phyloP scores from a whole-genome alignment of 2,329 filamentous ascomycete genomes.

The Ophiocordyceps camponoti-rufipedis region DNA sequence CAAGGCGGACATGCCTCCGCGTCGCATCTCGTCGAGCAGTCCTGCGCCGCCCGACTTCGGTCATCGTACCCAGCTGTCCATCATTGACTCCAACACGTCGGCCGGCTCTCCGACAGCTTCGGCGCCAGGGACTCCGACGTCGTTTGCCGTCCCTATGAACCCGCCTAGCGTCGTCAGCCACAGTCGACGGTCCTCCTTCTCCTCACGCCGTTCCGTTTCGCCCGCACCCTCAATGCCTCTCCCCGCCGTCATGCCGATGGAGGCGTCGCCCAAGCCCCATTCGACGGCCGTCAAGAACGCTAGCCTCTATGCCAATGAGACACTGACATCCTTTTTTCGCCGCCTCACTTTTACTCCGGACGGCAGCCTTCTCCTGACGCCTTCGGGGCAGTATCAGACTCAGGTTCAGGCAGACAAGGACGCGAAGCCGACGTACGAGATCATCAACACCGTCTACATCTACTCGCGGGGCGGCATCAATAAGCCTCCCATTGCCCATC shows the following conservation, averaged over 20 bases:
- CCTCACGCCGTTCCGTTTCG: constrained; percentile 70
- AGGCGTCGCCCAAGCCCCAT: constrained; percentile 67
- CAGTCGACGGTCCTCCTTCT: constrained; percentile 89
- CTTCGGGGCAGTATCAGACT: constrained; percentile 86
- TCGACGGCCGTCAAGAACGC: constrained; percentile 55
- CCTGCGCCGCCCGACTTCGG: constrained; percentile 75
- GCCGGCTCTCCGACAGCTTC: constrained; percentile 76
- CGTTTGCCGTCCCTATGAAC: constrained; percentile 84
- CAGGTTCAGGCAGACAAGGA: constrained; percentile 49
- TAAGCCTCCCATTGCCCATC: constrained; percentile 84
- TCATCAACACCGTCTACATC: constrained; percentile 95
- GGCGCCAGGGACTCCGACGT: constrained; percentile 83
- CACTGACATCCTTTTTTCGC: constrained; percentile 90
- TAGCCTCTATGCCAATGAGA: constrained; percentile 90
- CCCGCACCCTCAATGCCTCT: constrained; percentile 86
- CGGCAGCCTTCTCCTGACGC: constrained; percentile 82
- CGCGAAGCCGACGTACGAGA: constrained; percentile 59
- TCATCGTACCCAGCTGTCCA: constrained; percentile 44
- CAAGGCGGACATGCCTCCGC: constrained; percentile 78
- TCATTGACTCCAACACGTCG: constrained; percentile 29
- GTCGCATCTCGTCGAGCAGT: constrained; percentile 78
- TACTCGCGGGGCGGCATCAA: constrained; percentile 94
- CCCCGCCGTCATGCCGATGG: constrained; percentile 87
- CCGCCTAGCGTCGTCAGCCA: constrained; percentile 77
- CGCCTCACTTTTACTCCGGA: constrained; percentile 89